Evolutionary conservation across 2,329 filamentous ascomycete genomes (phyloP).

Genomic region (Xylariomycetidae sp.): DNA sequence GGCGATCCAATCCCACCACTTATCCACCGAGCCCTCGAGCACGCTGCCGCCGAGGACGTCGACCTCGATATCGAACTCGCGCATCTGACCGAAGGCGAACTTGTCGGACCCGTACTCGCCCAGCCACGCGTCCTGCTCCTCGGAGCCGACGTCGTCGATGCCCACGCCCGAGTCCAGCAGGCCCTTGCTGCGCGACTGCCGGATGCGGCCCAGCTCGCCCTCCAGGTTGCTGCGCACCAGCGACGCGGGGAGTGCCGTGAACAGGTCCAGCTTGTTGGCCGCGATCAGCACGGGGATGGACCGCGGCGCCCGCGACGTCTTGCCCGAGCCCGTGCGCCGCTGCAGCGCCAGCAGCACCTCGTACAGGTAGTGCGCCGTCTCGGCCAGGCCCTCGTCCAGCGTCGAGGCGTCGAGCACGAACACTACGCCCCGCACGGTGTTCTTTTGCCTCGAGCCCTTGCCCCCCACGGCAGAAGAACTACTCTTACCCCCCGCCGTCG

Average conservation of each 20-base stretch:
- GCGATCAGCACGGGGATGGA: constrained; percentile 75
- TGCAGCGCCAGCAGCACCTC: constrained; percentile 83
- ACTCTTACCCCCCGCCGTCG: not conserved
- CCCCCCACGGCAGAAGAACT: too few species aligned
- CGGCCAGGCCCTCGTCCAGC: constrained; percentile 58
- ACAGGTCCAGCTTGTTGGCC: constrained; percentile 93
- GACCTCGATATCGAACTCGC: constrained; percentile 76
- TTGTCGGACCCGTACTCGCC: constrained; percentile 73
- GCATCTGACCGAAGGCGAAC: constrained; percentile 78
- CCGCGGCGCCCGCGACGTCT: constrained; percentile 51
- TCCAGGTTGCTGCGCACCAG: constrained; percentile 74
- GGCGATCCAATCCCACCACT: constrained; percentile 90
- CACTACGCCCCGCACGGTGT: constrained; percentile 55
- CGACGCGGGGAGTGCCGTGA: constrained; percentile 79
- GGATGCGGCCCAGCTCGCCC: constrained; percentile 73
- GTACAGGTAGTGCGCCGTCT: constrained; percentile 81
- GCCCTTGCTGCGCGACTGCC: constrained; percentile 72
- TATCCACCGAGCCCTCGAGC: constrained; percentile 63
- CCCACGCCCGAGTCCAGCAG: constrained; percentile 77
- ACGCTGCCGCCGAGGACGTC: constrained; percentile 74
- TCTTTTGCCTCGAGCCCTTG: constrained; percentile 2
- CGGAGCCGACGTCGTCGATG: constrained; percentile 53
- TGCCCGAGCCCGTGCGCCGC: constrained; percentile 57
- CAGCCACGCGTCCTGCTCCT: constrained; percentile 79
- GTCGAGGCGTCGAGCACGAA: constrained; percentile 85